These are phyloP conservation scores for Marchantia polymorpha DNA, from an alignment of 225 moss, liverwort and hornwort species.

Conservation along the genomic window DNA sequence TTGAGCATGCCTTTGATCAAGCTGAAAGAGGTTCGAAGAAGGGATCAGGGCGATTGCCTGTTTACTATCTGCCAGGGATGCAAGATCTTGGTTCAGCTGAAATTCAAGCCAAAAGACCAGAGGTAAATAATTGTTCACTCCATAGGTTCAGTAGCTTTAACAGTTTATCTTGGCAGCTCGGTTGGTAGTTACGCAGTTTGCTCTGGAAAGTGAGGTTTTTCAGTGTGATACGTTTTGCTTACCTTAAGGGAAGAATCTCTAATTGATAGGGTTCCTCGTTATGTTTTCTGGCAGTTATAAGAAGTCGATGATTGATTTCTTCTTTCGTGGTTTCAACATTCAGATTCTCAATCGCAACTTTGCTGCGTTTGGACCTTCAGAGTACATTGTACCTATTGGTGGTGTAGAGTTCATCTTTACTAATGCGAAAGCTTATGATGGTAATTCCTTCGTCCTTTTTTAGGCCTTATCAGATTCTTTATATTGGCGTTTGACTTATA, in stretches of 20 bases:
- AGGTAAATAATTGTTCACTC: conserved; percentile 32
- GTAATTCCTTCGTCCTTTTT: conserved; percentile 38
- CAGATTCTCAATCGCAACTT: conserved; percentile 7
- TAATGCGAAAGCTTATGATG: conserved; percentile 76
- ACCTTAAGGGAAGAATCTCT: neutral
- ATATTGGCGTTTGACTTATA: too few species aligned
- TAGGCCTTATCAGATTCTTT: neutral
- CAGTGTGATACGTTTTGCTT: neutral
- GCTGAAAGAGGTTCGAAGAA: conserved; percentile 54
- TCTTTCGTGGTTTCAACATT: neutral
- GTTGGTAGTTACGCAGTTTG: too few species aligned
- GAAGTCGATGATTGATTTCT: neutral
- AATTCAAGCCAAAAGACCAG: conserved; percentile 44
- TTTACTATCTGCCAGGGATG: conserved; percentile 65
- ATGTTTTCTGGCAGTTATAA: neutral
- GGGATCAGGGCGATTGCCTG: conserved; percentile 51
- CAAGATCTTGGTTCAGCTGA: conserved; percentile 75
- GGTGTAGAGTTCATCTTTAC: conserved; percentile 69
- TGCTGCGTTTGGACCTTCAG: conserved; percentile 49
- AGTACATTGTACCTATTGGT: conserved; percentile 55
- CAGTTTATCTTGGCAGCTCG: neutral
- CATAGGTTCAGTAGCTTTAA: neutral
- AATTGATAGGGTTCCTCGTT: neutral
- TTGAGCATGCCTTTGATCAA: conserved; percentile 73
- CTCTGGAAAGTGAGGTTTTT: too few species aligned